Evolutionary conservation across 306 rosid genomes (phyloP), one percentile per base, ranked within the genome.

Genomic region (Fagus crenata): DNA sequence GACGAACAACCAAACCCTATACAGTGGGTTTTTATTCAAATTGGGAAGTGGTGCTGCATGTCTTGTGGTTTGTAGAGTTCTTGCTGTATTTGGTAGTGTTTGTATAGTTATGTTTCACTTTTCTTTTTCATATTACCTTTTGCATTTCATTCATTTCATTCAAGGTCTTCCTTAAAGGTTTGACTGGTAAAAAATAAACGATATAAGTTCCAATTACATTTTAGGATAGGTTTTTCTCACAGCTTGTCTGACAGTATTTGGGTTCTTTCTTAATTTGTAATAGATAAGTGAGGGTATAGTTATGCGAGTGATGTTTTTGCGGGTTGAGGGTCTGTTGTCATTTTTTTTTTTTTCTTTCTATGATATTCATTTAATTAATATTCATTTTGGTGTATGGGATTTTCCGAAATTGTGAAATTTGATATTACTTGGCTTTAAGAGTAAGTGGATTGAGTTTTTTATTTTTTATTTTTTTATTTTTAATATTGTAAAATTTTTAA

Each of bases 21-120:
- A 64, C 86, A 86, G 59, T 86, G 97, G 95, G 14, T 92, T 78
- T 89, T 92, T 76, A 42, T 78, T 72, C 89, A 72, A 71, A 56
- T 92, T 39, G 97, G 80, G 74, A 86, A 77, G 70, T 87, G 77
- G 89, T 92, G 97, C 65, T 92, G 89, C 81, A 78, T 49, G 63
- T 86, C 89, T 69, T 92, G 96, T 82, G 90, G 90, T 71, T 85
- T 80, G 64, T 89, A 88, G 86, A 72, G 49, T 75, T 81, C 61
- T 33, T 69, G 42, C 71, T 80, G 58, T 8, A 65, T 79, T 54
- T 53, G 75, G 17, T 76, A 9, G 61, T 79, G 9, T 43, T 53
- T 74, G 64, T 81, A 71, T 60, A 69, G 73, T 28, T 49, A 43
- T 53, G 17, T n/a, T 33, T 12, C 33, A 15, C 46, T 58, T 69